A percentile compares a stretch with the other conserved stretches of the same genome.
Conservation (phyloP, 2,329 filamentous ascomycete genomes). For the Westerdykella sp. region DNA sequence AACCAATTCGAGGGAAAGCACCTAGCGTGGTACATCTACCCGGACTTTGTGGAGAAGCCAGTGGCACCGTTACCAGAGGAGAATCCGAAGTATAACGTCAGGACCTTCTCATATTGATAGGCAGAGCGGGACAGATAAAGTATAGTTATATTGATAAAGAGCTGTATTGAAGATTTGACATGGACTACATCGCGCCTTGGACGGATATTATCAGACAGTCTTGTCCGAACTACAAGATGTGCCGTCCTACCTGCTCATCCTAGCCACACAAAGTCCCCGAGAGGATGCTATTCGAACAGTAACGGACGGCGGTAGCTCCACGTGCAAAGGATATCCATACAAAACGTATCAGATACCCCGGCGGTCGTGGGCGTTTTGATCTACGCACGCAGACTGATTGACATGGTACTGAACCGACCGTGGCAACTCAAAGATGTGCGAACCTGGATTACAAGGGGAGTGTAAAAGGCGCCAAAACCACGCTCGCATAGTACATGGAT, state of each 20-base stretch:
- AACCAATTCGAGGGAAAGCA: conserved; percentile 27
- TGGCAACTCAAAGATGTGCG: conserved; percentile 99
- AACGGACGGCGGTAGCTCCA: conserved; percentile 20
- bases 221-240: neutral
- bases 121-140: neutral
- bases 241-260: neutral
- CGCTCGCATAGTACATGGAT: conserved; percentile 6
- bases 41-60: conserved; percentile 37
- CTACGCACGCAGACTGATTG: conserved; percentile 96
- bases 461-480: neutral
- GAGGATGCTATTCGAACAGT: neutral
- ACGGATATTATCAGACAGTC: too few species aligned
- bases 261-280: neutral
- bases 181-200: too few species aligned
- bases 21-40: conserved; percentile 40
- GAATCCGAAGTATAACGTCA: conserved; percentile 1
- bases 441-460: conserved; percentile 6
- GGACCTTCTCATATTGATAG: neutral
- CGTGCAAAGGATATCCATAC: conserved; percentile 24
- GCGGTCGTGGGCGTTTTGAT: conserved; percentile 44
- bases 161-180: neutral
- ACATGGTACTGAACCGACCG: conserved; percentile 67
- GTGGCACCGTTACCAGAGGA: conserved; percentile 34
- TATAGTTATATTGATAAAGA: neutral
- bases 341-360: conserved; percentile 30